A percentile compares a stretch with the other conserved stretches of the same genome.
Evolutionary conservation across 805 yeast species (phyloP).

Genomic region (Monosporozyma solicola): DNA sequence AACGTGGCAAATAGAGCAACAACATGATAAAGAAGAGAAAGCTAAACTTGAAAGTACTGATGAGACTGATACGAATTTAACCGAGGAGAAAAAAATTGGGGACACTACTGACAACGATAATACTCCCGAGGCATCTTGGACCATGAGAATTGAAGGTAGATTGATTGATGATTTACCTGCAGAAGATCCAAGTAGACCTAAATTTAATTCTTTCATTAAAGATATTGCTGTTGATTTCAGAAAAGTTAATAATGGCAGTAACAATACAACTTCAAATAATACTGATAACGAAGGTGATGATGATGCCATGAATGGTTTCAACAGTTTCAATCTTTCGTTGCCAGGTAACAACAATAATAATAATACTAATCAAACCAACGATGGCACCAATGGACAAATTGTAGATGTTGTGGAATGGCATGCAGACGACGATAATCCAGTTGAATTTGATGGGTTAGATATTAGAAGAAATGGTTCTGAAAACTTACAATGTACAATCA

Average conservation of each 20-base stretch:
- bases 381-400: slow-evolving; percentile 7
- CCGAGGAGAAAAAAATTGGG: neutral
- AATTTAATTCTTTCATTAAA: slow-evolving; percentile 72
- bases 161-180: slow-evolving; percentile 45
- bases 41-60: neutral
- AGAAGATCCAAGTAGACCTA: slow-evolving; percentile 42
- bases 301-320: neutral
- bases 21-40: slow-evolving; percentile 13
- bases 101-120: neutral
- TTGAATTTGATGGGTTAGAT: slow-evolving; percentile 82
- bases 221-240: slow-evolving; percentile 75
- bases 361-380: neutral
- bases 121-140: slow-evolving; percentile 49
- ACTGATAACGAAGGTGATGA: neutral
- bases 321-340: neutral
- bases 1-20: slow-evolving; percentile 59
- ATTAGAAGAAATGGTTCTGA: slow-evolving; percentile 68
- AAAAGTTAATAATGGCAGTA: slow-evolving; percentile 3
- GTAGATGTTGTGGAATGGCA: slow-evolving; percentile 72
- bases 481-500: slow-evolving; percentile 59
- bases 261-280: neutral
- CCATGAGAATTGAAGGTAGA: slow-evolving; percentile 81
- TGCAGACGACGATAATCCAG: slow-evolving; percentile 44
- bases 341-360: neutral
- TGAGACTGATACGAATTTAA: neutral